These are phyloP conservation scores for Rutstroemia sp. DNA, from an alignment of 2,329 filamentous ascomycete genomes.

Conservation along the genomic window DNA sequence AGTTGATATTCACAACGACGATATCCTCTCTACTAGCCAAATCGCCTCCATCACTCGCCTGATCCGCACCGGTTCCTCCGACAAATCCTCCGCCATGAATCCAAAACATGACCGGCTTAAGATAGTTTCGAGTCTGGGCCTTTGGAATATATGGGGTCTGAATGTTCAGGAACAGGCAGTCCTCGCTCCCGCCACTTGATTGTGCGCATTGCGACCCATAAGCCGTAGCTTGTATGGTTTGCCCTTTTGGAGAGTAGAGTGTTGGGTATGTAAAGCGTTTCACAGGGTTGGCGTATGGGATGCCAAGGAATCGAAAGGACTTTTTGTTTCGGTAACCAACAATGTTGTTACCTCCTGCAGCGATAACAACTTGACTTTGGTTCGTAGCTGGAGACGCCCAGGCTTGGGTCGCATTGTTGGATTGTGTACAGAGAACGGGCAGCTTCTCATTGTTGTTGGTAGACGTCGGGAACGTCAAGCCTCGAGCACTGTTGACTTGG, in stretches of 20 bases:
- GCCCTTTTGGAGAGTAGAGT: conserved; percentile 36
- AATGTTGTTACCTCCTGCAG: conserved; percentile 38
- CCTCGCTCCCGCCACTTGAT: conserved; percentile 28
- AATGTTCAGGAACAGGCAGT: conserved; percentile 29
- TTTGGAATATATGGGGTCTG: conserved; percentile 32
- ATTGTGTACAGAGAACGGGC: conserved; percentile 46
- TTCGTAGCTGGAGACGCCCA: conserved; percentile 29
- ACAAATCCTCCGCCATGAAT: conserved; percentile 31
- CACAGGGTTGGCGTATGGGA: conserved; percentile 22
- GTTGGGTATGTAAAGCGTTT: conserved; percentile 33
- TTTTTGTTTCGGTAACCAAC: conserved; percentile 46
- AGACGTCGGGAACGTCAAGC: conserved; percentile 30
- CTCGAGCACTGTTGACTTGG: conserved; percentile 27
- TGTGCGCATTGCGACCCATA: conserved; percentile 32
- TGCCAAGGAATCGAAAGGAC: conserved; percentile 35
- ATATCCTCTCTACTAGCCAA: conserved; percentile 25
- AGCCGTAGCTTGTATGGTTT: conserved; percentile 38
- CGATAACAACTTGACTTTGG: conserved; percentile 34
- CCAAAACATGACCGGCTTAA: conserved; percentile 31
- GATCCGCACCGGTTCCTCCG: conserved; percentile 20
- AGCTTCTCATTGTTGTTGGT: conserved; percentile 28
- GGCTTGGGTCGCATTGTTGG: conserved; percentile 30
- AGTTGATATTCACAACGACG: conserved; percentile 25
- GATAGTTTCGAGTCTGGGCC: conserved; percentile 12
- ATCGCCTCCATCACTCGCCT: conserved; percentile 23